A percentile compares a stretch with the other conserved stretches of the same genome.
Conservation (phyloP, 1,139 yeast genomes). For the Debaryomycetaceae sp. region DNA sequence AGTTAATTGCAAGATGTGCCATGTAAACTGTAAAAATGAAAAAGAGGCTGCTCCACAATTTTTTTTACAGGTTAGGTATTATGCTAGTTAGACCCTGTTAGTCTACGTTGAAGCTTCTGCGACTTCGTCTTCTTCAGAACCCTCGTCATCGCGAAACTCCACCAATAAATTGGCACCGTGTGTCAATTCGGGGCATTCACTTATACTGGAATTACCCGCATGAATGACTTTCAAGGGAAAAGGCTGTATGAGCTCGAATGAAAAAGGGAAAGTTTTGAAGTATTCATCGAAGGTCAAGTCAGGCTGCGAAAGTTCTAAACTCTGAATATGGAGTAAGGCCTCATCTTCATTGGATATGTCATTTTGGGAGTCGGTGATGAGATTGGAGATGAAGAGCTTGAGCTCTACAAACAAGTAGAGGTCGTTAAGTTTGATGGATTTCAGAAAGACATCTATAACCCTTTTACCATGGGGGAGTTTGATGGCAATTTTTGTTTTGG, state of each 20-base stretch:
- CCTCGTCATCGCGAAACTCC: slow-evolving; percentile 25
- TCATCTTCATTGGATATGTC: slow-evolving; percentile 12
- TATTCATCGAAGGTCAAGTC: slow-evolving; percentile 17
- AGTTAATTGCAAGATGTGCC: not conserved
- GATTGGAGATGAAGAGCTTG: slow-evolving; percentile 21
- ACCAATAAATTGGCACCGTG: slow-evolving; percentile 42
- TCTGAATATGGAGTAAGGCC: slow-evolving; percentile 10
- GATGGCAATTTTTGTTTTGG: slow-evolving; percentile 29
- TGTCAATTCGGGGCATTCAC: slow-evolving; percentile 25
- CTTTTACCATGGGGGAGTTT: slow-evolving; percentile 59
- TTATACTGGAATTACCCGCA: slow-evolving; percentile 15
- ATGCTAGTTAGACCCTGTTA: slow-evolving; percentile 1
- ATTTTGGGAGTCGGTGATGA: slow-evolving; percentile 10
- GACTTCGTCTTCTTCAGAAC: slow-evolving; percentile 16
- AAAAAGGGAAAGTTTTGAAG: slow-evolving; percentile 23
- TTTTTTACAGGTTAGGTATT: slow-evolving; percentile 5
- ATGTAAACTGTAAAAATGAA: not conserved
- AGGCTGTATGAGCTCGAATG: slow-evolving; percentile 43
- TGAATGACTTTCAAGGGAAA: slow-evolving; percentile 36
- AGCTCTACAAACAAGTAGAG: slow-evolving; percentile 65
- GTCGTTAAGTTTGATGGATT: slow-evolving; percentile 50
- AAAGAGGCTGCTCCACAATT: not conserved
- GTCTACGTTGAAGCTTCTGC: slow-evolving; percentile 2
- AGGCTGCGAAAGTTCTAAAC: slow-evolving; percentile 8
- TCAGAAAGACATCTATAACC: slow-evolving; percentile 51